These are phyloP conservation scores for Pezicula rhizophila DNA, from an alignment of 2,329 filamentous ascomycete genomes.

Conservation along the genomic window DNA sequence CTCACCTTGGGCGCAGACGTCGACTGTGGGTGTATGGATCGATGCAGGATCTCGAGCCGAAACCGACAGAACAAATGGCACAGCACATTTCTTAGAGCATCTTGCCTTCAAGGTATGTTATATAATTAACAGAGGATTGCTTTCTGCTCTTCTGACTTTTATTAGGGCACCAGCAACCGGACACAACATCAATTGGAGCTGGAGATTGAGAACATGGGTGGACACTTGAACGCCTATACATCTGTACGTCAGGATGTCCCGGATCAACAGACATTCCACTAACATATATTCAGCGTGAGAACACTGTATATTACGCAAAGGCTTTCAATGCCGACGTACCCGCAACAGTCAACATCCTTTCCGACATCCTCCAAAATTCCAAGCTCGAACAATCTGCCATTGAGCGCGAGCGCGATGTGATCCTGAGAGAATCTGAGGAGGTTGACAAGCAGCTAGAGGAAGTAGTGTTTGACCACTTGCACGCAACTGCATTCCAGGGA, in stretches of 20 bases:
- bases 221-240: conserved; percentile 98
- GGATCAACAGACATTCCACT: conserved; percentile 11
- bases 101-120: conserved; percentile 90
- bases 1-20: conserved; percentile 96
- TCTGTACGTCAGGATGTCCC: conserved; percentile 60
- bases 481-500: conserved; percentile 94
- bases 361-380: conserved; percentile 98
- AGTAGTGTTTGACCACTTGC: conserved; percentile 97
- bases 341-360: conserved; percentile 93
- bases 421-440: conserved; percentile 97
- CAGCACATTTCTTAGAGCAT: conserved; percentile 98
- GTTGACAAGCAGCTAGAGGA: conserved; percentile 99
- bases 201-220: conserved; percentile 99
- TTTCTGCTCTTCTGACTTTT: conserved; percentile 15
- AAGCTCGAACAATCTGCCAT: conserved; percentile 91
- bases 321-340: conserved; percentile 97
- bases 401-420: conserved; percentile 97
- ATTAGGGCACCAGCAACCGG: conserved; percentile 83
- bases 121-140: conserved; percentile 11
- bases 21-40: conserved; percentile 98
- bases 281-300: conserved; percentile 66
- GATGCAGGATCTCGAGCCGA: conserved; percentile 97
- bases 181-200: conserved; percentile 97
- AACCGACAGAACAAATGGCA: conserved; percentile 97
- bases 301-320: conserved; percentile 99